phyloP scores from a whole-genome alignment of 805 yeast species.

The Hanseniaspora lachancei region DNA sequence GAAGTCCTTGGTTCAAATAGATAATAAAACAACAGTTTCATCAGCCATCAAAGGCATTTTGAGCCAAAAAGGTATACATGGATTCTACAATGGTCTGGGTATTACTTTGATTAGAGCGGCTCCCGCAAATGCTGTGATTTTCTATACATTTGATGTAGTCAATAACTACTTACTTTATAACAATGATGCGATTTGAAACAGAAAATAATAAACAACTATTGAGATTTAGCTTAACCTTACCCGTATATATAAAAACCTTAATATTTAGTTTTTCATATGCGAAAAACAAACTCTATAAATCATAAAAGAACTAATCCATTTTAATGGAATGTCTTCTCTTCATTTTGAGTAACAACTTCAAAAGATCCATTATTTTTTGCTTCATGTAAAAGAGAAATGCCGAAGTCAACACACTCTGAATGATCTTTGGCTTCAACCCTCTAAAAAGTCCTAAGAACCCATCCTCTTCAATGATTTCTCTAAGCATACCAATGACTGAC shows the following conservation, averaged over 20 bases:
- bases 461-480: constrained; percentile 50
- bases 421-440: constrained; percentile 66
- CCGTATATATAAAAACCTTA: neutral
- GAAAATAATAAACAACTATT: no score
- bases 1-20: constrained; percentile 63
- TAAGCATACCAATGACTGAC: constrained; percentile 37
- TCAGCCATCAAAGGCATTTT: constrained; percentile 29
- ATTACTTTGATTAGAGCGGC: constrained; percentile 69
- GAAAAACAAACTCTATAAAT: neutral
- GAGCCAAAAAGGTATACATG: constrained; percentile 46
- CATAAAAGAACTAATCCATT: neutral
- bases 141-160: constrained; percentile 60
- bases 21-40: constrained; percentile 14
- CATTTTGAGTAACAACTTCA: neutral
- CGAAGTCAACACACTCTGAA: constrained; percentile 76
- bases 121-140: constrained; percentile 83
- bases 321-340: neutral
- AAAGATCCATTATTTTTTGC: constrained; percentile 52
- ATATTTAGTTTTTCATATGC: neutral
- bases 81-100: constrained; percentile 73
- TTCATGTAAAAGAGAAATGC: constrained; percentile 84
- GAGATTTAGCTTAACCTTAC: no score
- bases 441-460: constrained; percentile 65
- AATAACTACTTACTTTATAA: constrained; percentile 23
- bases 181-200: constrained; percentile 13